Evolutionary conservation across 139 green algal species (phyloP), one percentile per base, ranked within the genome.

Genomic region (Coccomyxa sp.): DNA sequence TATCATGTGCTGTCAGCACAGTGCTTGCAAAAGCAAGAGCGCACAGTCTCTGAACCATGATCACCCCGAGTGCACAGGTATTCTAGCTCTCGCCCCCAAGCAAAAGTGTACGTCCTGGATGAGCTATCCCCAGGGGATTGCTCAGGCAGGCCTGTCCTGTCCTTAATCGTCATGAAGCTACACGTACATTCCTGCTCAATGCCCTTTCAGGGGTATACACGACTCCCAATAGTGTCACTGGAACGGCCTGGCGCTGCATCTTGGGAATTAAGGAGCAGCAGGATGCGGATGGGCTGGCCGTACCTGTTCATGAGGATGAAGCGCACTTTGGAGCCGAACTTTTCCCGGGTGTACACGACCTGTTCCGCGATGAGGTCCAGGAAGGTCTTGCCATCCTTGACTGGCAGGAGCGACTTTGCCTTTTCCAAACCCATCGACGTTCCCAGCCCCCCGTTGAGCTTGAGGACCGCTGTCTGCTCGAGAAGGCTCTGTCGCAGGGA

Each of bases 261-360:
- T n/a, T n/a, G n/a, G n/a, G n/a, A n/a, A n/a, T n/a, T n/a, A n/a
- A n/a, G n/a, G n/a, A n/a, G n/a, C n/a, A n/a, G n/a, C n/a, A 79
- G 87, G n/a, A 70, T 88, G 40, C 94, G 98, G 82, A 41, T 86
- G n/a, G n/a, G n/a, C n/a, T n/a, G n/a, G n/a, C n/a, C n/a, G 87
- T 97, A 98, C 58, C 58, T 87, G 90, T 98, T 97, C 94, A 98
- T 98, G 35, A 98, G 88, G 18, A 95, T 88, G 81, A 98, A 98
- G 31, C 82, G 80, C 4, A 83, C 79, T 38, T 94, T 84, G 80
- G 80, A 82, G 71, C 84, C 88, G 72, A 90, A 92, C 39, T 84
- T 81, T 27, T 83, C 76, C 31, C 94, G 90, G 78, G 91, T 95
- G 83, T 94, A 79, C 87, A 95, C 93, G 55, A 98, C 90, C 85